These are phyloP conservation scores for Aspergillus sclerotioniger DNA, from an alignment of 495 filamentous ascomycete genomes.

Conservation along the genomic window DNA sequence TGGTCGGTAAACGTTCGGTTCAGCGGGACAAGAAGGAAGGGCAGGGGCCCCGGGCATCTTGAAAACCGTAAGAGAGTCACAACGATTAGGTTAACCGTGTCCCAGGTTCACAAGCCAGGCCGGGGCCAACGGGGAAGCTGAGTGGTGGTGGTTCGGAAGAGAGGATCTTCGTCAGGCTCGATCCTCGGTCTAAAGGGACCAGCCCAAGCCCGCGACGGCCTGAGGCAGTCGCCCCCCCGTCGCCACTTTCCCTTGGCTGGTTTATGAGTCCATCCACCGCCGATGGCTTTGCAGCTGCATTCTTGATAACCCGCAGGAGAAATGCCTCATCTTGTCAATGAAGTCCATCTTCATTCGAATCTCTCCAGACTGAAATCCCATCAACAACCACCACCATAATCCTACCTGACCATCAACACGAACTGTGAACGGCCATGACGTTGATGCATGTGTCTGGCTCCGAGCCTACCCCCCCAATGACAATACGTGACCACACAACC, in stretches of 20 bases:
- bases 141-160: constrained; percentile 38
- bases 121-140: constrained; percentile 31
- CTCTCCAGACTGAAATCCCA: background rate
- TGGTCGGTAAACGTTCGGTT: constrained; percentile 48
- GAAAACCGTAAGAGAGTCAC: constrained; percentile 17
- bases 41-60: constrained; percentile 15
- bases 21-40: constrained; percentile 35
- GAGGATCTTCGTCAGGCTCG: constrained; percentile 36
- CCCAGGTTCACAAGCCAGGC: constrained; percentile 31
- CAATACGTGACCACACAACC: constrained; percentile 22
- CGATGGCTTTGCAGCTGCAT: too few relatives aligned
- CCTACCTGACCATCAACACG: background rate
- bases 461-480: constrained; percentile 12
- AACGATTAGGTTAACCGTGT: constrained; percentile 16
- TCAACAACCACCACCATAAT: background rate
- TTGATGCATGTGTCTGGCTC: constrained; percentile 30
- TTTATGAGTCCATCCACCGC: background rate
- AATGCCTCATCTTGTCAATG: too few relatives aligned
- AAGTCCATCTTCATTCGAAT: too few relatives aligned
- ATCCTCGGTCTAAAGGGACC: constrained; percentile 46
- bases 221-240: constrained; percentile 5
- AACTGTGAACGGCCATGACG: constrained; percentile 23
- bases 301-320: background rate
- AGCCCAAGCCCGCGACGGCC: constrained; percentile 6
- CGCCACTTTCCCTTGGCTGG: constrained; percentile 5